Percentiles rank a stretch among this genome's conserved stretches.
phyloP scores from a whole-genome alignment of 1,284 basidiomycete species.

The Coniferiporia sulphurascens region DNA sequence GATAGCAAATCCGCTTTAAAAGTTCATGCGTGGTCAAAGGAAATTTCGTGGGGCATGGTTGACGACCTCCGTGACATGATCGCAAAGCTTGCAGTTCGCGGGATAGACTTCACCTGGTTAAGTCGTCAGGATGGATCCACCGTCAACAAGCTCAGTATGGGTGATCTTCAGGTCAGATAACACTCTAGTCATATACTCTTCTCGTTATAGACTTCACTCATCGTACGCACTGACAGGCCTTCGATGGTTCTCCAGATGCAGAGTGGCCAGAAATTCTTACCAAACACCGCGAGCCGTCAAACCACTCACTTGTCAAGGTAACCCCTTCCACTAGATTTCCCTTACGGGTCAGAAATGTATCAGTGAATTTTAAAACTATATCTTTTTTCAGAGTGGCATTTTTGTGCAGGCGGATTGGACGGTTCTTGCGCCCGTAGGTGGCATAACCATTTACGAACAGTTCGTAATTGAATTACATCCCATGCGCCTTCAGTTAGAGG shows the following conservation, averaged over 20 bases:
- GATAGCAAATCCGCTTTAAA: conserved; percentile 82
- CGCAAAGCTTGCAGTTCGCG: conserved; percentile 81
- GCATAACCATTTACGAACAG: conserved; percentile 86
- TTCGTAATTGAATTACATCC: conserved; percentile 86
- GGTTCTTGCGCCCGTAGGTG: conserved; percentile 86
- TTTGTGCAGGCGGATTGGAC: conserved; percentile 77
- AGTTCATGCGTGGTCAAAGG: conserved; percentile 77
- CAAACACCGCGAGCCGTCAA: conserved; percentile 52
- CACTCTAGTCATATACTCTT: neutral
- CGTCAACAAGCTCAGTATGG: conserved; percentile 73
- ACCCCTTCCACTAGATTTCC: conserved; percentile 20
- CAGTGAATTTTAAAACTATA: conserved; percentile 13
- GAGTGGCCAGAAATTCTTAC: conserved; percentile 84
- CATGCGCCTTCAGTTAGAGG: conserved; percentile 80
- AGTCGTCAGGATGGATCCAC: conserved; percentile 88
- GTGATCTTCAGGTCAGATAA: conserved; percentile 48
- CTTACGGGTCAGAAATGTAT: neutral
- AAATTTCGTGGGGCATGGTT: conserved; percentile 94
- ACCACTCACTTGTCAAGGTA: conserved; percentile 66
- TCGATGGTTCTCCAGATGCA: conserved; percentile 84
- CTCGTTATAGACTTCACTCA: too few species aligned
- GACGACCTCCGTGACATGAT: conserved; percentile 72
- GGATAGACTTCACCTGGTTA: conserved; percentile 81
- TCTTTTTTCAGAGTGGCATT: conserved; percentile 44
- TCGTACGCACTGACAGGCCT: conserved; percentile 46